Conservation (phyloP, 2,329 filamentous ascomycete species). For the Fusarium fujikuroi region DNA sequence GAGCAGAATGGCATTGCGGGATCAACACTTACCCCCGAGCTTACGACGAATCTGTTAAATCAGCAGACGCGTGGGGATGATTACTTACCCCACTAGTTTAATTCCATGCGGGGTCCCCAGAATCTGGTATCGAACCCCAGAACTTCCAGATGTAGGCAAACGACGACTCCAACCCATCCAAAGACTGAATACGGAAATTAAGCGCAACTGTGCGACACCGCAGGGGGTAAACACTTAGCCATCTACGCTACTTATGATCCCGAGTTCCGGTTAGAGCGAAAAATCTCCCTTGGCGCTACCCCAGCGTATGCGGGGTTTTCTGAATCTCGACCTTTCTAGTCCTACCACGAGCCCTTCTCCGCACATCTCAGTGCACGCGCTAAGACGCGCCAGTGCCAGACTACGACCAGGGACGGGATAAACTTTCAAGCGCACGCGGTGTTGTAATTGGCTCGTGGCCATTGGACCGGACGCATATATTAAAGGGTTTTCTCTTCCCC, state of each 20-base stretch:
- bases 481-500: neutral
- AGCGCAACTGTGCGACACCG: neutral
- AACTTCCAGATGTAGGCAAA: neutral
- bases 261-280: neutral
- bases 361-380: neutral
- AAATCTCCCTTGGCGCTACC: neutral
- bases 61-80: neutral
- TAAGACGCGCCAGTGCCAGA: neutral
- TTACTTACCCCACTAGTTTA: neutral
- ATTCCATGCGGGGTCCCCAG: neutral
- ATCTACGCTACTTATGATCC: fast-evolving
- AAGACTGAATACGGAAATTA: neutral
- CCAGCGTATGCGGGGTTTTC: neutral
- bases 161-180: neutral
- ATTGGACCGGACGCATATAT: neutral
- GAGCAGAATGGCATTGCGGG: neutral
- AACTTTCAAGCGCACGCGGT: neutral
- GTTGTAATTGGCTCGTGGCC: neutral
- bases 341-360: neutral
- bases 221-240: neutral
- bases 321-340: constrained; percentile 4
- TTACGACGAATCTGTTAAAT: neutral
- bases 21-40: neutral
- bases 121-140: neutral
- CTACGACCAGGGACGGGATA: neutral